Base-by-base conservation (phyloP, 2,329 filamentous ascomycete genomes). In the Corniculantispora saksenae region DNA sequence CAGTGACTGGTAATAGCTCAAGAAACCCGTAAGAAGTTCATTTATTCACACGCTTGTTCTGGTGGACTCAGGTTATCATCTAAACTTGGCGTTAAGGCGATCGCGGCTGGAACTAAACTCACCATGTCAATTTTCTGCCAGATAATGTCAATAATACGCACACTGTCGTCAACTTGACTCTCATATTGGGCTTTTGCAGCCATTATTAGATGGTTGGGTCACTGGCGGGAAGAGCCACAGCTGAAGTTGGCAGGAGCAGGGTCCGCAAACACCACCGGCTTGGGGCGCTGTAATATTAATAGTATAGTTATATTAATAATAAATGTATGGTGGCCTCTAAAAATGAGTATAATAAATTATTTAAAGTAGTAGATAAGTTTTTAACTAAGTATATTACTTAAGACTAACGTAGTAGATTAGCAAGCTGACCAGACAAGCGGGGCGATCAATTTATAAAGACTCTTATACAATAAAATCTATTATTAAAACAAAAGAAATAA, bases 221-320 rank as follows among this genome's bases (percentile, higher is more conserved):
- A 50, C 47, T 50, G 47, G 47, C 47, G 47, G 21, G 47, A 50
- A 50, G 47, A 50, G 47, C 35, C 21, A n/a, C 51, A 54, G 51
- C 51, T 54, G 51, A 64, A 35, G 51, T 54, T 54, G 51, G 51
- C 51, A 54, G 51, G 51, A 54, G 51, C n/a, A n/a, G n/a, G n/a
- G n/a, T n/a, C n/a, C n/a, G n/a, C n/a, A n/a, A n/a, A n/a, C n/a
- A n/a, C n/a, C n/a, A n/a, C n/a, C n/a, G n/a, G n/a, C n/a, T n/a
- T n/a, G n/a, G n/a, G n/a, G n/a, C n/a, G n/a, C n/a, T n/a, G n/a
- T n/a, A n/a, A n/a, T n/a, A n/a, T n/a, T n/a, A n/a, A n/a, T n/a
- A n/a, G n/a, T n/a, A n/a, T n/a, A 7, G 6, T 43, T 43, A 43
- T 13, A 43, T 43, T 43, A 6, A 13, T 13, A 13, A 13, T n/a